Base-by-base conservation (phyloP, 805 yeast species). In the Blastobotrys parvus region DNA sequence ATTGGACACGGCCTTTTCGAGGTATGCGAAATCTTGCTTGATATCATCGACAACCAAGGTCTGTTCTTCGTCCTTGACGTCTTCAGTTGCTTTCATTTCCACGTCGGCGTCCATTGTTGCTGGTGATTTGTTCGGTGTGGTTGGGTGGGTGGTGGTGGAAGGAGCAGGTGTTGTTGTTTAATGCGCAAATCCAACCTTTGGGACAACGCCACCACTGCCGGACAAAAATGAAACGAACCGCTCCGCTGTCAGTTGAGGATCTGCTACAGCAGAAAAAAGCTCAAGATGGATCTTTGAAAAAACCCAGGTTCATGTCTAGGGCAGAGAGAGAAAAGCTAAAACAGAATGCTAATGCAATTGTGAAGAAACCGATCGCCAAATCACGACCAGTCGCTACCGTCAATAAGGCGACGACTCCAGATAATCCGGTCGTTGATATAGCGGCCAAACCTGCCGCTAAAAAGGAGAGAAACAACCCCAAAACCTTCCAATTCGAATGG, bases 401-500 rank as follows among this genome's bases (percentile, higher is more conserved):
- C 29, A 25, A 11, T 8, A 8, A 8, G 11, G 29, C 29, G 11
- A 11, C 29, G 7, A 25, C 10, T 8, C 29, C 29, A 8, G 46
- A 39, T 34, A 46, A 17, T 15, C 16, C 20, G 17, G 7, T 19
- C n/a, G 4, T 17, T 5, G 7, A 17, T 15, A 5, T 15, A 34
- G 6, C 29, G 17, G 38, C 15, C 16, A 21, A 18, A 18, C 38
- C 30, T 11, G 15, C 30, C 6, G 18, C 3, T 5, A 36, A 36
- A 22, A 23, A 36, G 31, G 11, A 34, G n/a, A 48, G 53, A 20
- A 45, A 43, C 29, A 44, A 46, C 10, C 50, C 49, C 10, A 48
- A 52, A 6, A 54, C 70, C 50, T 84, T 82, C 60, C 66, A 69
- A 7, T 84, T 85, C 59, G 80, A 73, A 10, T 86, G 95, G 94